These are phyloP conservation scores for Mycothermus thermophilus DNA, from an alignment of 495 filamentous ascomycete genomes.

Conservation along the genomic window DNA sequence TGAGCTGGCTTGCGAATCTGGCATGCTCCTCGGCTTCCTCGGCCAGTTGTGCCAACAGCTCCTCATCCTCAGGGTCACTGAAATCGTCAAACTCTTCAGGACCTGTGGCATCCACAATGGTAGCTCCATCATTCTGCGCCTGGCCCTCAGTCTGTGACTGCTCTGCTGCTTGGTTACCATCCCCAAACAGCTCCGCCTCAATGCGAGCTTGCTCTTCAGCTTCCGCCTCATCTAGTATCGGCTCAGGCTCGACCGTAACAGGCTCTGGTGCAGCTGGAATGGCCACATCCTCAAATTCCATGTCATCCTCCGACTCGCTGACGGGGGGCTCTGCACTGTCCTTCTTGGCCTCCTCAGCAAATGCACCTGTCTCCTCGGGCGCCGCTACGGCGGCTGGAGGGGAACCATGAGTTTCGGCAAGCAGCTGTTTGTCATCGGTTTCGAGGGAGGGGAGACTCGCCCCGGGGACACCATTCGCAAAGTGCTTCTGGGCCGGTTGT, in stretches of 20 bases:
- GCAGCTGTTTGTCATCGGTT: not conserved
- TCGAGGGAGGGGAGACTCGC: conserved; percentile 7
- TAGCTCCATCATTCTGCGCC: conserved; percentile 16
- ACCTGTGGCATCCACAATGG: conserved; percentile 20
- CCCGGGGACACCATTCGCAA: conserved; percentile 1
- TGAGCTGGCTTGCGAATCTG: conserved; percentile 75
- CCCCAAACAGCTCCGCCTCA: conserved; percentile 14
- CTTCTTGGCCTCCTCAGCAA: too few species aligned
- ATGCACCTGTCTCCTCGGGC: too few species aligned
- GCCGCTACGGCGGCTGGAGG: conserved; percentile 6
- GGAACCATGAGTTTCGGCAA: not conserved
- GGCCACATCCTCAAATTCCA: conserved; percentile 27
- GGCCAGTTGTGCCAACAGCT: conserved; percentile 69
- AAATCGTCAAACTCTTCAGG: conserved; percentile 37
- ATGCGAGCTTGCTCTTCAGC: conserved; percentile 12
- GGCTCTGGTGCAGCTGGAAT: conserved; percentile 3
- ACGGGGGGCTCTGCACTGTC: too few species aligned
- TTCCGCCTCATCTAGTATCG: not conserved
- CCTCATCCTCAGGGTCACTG: conserved; percentile 84
- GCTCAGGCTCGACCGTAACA: not conserved
- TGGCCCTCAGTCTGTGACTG: conserved; percentile 3
- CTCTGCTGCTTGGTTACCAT: conserved; percentile 1
- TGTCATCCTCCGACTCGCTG: conserved; percentile 16
- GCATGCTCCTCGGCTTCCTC: conserved; percentile 85
- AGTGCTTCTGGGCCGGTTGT: conserved; percentile 3